Base-by-base conservation (phyloP, 208 protist genomes). In the Trypanosoma cruzi region DNA sequence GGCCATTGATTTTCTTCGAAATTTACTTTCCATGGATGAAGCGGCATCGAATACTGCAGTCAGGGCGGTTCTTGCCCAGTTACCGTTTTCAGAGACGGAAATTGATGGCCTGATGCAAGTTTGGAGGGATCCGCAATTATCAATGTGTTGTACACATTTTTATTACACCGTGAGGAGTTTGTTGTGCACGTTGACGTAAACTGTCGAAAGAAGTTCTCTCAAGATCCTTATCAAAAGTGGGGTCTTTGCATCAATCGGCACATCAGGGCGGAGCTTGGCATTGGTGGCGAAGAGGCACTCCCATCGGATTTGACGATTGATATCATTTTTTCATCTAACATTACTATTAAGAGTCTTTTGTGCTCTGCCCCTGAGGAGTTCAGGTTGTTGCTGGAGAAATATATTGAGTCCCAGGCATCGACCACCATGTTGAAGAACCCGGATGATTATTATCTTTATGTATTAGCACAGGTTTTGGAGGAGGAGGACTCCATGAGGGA, bases 131-230 rank as follows among this genome's bases (percentile, higher is more conserved):
- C 82, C 5, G 63, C 78, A n/a, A 69, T 81, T 7, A 49, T 93
- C 50, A 58, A 73, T 24, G 62, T 80, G 6, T 58, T 96, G 49
- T 87, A 89, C 75, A 85, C 92, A 72, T 73, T 94, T 37, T 55
- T 89, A 13, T 65, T 86, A 22, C 90, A 91, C 50, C 79, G 84
- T 22, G 88, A 91, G 68, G 84, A 96, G 58, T 96, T 87, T 67
- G 74, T 92, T n/a, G 82, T 96, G n/a, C 81, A 85, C 32, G 70
- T 94, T 50, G 84, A 94, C 55, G 69, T 76, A 0, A 72, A 72
- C 4, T 68, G 60, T 54, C 74, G 73, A 29, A 84, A 78, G 40
- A 75, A 81, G 3, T 95, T 93, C 62, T 66, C 70, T 13, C 80
- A 81, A 22, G 85, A 91, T 68, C 68, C 87, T 10, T 92, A 88